Conservation (phyloP, 2,329 filamentous ascomycete species). For the Aureobasidium namibiae region DNA sequence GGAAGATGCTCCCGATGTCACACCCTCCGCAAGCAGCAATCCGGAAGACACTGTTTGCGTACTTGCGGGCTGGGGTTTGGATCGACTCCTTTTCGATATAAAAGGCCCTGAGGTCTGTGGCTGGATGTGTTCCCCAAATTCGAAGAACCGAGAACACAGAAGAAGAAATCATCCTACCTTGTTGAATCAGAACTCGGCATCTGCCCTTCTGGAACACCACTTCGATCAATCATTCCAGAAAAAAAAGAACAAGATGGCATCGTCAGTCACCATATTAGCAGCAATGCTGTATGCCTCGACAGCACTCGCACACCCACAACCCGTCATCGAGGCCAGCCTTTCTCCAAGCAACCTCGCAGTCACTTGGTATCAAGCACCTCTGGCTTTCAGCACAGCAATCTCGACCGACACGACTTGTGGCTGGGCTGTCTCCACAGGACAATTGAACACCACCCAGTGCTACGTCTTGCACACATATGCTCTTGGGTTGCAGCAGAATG, state of each 20-base stretch:
- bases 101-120: not conserved
- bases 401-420: constrained; percentile 15
- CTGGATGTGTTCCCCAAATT: not conserved
- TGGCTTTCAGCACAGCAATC: not conserved
- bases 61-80: not conserved
- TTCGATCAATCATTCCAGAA: not conserved
- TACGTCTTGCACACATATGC: constrained; percentile 13
- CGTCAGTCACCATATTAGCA: not conserved
- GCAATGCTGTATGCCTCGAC: not conserved
- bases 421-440: constrained; percentile 13
- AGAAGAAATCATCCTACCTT: not conserved
- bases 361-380: constrained; percentile 14
- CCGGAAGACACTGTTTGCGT: not conserved
- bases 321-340: not conserved
- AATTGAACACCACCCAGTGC: constrained; percentile 16
- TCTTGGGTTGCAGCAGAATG: constrained; percentile 17
- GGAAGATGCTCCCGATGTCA: not conserved
- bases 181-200: not conserved
- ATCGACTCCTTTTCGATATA: not conserved
- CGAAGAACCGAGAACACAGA: not conserved
- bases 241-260: not conserved
- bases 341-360: not conserved
- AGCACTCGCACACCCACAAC: not conserved
- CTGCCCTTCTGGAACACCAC: too few species aligned
- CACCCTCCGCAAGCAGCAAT: not conserved